Evolutionary conservation across 495 filamentous ascomycete genomes (phyloP).

Genomic region (Apodospora peruviana): DNA sequence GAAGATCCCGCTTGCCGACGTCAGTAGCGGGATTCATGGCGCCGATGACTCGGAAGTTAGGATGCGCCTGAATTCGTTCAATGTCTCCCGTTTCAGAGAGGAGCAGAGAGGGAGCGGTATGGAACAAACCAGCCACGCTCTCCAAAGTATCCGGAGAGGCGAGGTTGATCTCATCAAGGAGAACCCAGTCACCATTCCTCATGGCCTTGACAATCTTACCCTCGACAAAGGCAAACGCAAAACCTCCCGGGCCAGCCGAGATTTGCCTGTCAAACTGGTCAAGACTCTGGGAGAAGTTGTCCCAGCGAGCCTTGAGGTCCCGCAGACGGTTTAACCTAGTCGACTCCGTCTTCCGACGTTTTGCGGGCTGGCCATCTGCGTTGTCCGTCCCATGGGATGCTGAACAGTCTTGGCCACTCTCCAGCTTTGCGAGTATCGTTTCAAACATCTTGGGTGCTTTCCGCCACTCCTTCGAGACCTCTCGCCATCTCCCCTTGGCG

Average conservation of each 20-base stretch:
- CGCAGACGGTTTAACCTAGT: conserved; percentile 49
- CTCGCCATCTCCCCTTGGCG: conserved; percentile 75
- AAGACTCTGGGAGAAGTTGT: conserved; percentile 68
- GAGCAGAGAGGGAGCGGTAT: conserved; percentile 72
- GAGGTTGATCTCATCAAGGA: conserved; percentile 91
- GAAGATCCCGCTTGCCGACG: conserved; percentile 90
- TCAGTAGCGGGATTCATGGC: conserved; percentile 99
- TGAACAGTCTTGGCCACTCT: conserved; percentile 20
- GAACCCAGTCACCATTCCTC: conserved; percentile 92
- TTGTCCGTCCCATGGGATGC: conserved; percentile 23
- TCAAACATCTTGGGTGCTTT: conserved; percentile 84
- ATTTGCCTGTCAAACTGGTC: conserved; percentile 77
- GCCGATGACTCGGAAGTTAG: conserved; percentile 91
- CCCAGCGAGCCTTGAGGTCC: conserved; percentile 69
- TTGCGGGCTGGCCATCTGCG: conserved; percentile 59
- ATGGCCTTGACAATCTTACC: conserved; percentile 89
- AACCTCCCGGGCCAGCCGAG: conserved; percentile 68
- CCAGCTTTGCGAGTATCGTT: conserved; percentile 53
- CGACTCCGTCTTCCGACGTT: conserved; percentile 77
- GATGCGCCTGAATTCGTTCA: conserved; percentile 81
- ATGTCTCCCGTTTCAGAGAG: conserved; percentile 89
- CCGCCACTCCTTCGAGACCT: conserved; percentile 77
- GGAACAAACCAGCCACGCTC: conserved; percentile 80
- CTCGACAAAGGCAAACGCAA: conserved; percentile 93
- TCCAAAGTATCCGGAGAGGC: conserved; percentile 92